phyloP scores from a whole-genome alignment of 345 rosid genomes.

The Boechera divaricarpa region DNA sequence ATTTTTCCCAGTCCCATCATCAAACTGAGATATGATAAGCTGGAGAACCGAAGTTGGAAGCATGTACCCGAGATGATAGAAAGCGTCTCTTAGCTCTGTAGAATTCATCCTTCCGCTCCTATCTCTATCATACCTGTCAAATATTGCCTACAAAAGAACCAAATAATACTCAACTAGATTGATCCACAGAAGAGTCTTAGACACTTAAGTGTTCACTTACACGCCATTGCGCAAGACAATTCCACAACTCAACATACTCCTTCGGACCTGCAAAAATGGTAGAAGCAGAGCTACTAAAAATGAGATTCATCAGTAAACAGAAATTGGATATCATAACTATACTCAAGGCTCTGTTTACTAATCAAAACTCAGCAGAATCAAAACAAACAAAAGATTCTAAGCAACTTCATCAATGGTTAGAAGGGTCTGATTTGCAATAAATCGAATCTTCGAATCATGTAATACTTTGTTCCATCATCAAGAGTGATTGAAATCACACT shows the following conservation, averaged over 20 bases:
- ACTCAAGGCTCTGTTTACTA: background rate
- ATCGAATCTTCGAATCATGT: background rate
- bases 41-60: conserved; percentile 70
- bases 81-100: conserved; percentile 63
- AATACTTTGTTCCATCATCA: background rate
- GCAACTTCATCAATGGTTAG: background rate
- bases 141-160: conserved; percentile 52
- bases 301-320: background rate
- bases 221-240: conserved; percentile 70
- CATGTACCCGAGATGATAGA: conserved; percentile 62
- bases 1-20: conserved; percentile 53
- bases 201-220: conserved; percentile 48
- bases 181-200: background rate
- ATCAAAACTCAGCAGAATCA: background rate
- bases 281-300: no score
- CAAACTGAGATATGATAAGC: conserved; percentile 57
- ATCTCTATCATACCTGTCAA: conserved; percentile 69
- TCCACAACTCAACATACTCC: conserved; percentile 73
- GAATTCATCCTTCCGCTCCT: conserved; percentile 68
- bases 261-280: conserved; percentile 50
- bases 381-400: background rate
- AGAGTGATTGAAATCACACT: background rate
- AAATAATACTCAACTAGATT: background rate
- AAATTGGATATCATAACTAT: background rate
- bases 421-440: background rate